These are phyloP conservation scores for Circinella minor DNA, from an alignment of 371 early-diverging fungal species.

Conservation along the genomic window DNA sequence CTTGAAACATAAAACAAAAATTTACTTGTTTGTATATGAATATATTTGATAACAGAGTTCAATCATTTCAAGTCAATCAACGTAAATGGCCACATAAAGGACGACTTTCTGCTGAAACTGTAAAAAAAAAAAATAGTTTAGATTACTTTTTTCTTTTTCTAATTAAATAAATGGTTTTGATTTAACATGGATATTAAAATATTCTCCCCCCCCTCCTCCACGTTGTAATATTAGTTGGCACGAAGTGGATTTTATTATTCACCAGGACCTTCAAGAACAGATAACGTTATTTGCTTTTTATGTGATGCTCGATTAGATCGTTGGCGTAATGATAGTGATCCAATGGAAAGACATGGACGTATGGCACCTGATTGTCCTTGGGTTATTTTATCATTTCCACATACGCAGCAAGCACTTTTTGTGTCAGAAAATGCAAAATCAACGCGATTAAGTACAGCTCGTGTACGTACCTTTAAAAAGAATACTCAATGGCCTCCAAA, in stretches of 20 bases:
- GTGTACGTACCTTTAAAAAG: conserved; percentile 32
- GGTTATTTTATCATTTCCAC: conserved; percentile 32
- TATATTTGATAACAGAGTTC: conserved; percentile 29
- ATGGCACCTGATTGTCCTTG: conserved; percentile 36
- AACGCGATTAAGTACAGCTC: conserved; percentile 22
- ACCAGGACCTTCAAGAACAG: conserved; percentile 16
- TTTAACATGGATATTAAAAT: no score
- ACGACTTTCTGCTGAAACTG: conserved; percentile 23
- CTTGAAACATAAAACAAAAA: no score
- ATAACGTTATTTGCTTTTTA: conserved; percentile 34
- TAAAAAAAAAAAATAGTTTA: conserved; percentile 7
- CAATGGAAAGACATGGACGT: conserved; percentile 27
- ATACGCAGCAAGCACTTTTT: not conserved
- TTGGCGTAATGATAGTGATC: conserved; percentile 32
- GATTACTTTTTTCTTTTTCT: no score
- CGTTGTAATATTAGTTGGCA: conserved; percentile 31
- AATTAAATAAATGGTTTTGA: no score
- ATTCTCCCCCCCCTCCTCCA: no score
- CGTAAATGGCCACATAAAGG: conserved; percentile 30
- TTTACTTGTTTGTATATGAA: not conserved
- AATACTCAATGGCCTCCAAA: conserved; percentile 39
- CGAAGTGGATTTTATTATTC: conserved; percentile 38
- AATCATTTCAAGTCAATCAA: conserved; percentile 22
- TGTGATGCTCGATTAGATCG: conserved; percentile 36
- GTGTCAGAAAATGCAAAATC: conserved; percentile 14